A percentile compares a stretch with the other conserved stretches of the same genome.
These are phyloP conservation scores for Pseudozyma thailandica DNA, from an alignment of 1,284 basidiomycete species.

Conservation along the genomic window DNA sequence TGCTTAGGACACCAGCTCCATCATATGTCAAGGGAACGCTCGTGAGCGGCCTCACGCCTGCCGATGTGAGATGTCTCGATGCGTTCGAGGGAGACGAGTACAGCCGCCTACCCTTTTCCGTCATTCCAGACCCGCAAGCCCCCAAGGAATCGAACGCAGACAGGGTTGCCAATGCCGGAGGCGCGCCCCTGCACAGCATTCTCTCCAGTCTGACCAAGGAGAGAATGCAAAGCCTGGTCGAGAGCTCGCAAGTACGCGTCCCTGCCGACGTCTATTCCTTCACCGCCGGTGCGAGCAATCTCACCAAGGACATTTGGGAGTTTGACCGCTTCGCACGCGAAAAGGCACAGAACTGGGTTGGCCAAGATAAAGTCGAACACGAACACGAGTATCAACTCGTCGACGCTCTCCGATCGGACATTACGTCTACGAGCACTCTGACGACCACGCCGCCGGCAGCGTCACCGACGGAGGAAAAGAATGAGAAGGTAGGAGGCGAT, in stretches of 20 bases:
- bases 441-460: background rate
- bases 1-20: conserved; percentile 7
- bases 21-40: conserved; percentile 45
- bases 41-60: conserved; percentile 33
- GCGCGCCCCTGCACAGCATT: conserved; percentile 29
- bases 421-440: background rate
- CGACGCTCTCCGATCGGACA: conserved; percentile 16
- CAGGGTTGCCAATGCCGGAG: conserved; percentile 31
- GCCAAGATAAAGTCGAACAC: conserved; percentile 30
- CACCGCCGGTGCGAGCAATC: conserved; percentile 21
- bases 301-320: conserved; percentile 40
- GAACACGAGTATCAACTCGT: conserved; percentile 48
- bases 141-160: conserved; percentile 20
- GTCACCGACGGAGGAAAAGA: background rate
- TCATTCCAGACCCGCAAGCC: conserved; percentile 21
- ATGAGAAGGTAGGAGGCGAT: background rate
- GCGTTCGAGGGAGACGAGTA: conserved; percentile 58
- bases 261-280: conserved; percentile 46
- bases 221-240: conserved; percentile 11
- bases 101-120: conserved; percentile 12
- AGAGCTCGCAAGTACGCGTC: background rate
- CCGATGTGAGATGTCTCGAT: conserved; percentile 46
- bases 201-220: conserved; percentile 20
- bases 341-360: conserved; percentile 42
- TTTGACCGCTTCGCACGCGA: conserved; percentile 46